Evolutionary conservation across 305 asterid species (phyloP).

Genomic region (Ilex paraguariensis): DNA sequence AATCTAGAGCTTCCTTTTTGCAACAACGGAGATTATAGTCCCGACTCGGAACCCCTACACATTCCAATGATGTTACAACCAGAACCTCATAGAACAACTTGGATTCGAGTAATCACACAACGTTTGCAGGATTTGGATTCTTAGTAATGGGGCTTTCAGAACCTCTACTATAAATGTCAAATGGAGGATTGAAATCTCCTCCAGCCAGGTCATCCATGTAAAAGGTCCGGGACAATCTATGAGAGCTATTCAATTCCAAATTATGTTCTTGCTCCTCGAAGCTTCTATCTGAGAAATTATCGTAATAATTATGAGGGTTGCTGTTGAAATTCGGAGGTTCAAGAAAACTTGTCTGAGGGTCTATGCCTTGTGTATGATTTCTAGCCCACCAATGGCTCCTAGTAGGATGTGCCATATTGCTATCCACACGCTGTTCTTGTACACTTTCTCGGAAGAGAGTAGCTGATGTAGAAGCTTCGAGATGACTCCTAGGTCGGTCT

Average conservation of each 20-base stretch:
- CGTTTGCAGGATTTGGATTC: slow-evolving; percentile 33
- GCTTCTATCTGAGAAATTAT: slow-evolving; percentile 43
- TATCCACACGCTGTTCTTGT: slow-evolving; percentile 37
- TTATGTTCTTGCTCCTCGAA: slow-evolving; percentile 38
- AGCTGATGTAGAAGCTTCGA: slow-evolving; percentile 69
- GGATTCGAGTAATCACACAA: slow-evolving; percentile 33
- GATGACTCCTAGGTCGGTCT: slow-evolving; percentile 34
- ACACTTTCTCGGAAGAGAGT: slow-evolving; percentile 72
- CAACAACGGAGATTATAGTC: background rate
- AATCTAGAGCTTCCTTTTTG: slow-evolving; percentile 23
- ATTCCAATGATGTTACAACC: background rate
- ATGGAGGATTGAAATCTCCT: slow-evolving; percentile 71
- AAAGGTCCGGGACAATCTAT: slow-evolving; percentile 54
- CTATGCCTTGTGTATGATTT: slow-evolving; percentile 24
- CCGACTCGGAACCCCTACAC: slow-evolving; percentile 4
- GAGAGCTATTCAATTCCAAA: slow-evolving; percentile 36
- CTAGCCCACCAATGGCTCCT: slow-evolving; percentile 81
- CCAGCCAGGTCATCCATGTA: slow-evolving; percentile 61
- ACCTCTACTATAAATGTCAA: slow-evolving; percentile 50
- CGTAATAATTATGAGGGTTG: slow-evolving; percentile 22
- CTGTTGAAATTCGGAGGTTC: slow-evolving; percentile 71
- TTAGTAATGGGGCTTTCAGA: slow-evolving; percentile 19
- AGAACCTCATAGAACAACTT: background rate
- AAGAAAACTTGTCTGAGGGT: slow-evolving; percentile 56
- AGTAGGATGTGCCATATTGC: slow-evolving; percentile 19